phyloP scores from a whole-genome alignment of 768 basidiomycete species.

The Russula griseocarnosa region DNA sequence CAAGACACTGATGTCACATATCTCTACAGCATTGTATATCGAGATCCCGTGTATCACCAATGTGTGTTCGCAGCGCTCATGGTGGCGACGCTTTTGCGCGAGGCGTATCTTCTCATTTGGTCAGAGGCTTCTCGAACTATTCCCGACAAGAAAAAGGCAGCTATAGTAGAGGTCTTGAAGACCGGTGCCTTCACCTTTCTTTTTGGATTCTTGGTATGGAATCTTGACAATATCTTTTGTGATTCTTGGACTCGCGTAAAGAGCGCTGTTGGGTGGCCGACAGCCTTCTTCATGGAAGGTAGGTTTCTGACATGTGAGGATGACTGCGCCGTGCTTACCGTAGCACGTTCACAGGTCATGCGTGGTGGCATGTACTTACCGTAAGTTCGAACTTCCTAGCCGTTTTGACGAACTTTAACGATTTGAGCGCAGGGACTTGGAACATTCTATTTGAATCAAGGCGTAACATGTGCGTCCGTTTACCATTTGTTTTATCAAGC shows the following conservation, averaged over 20 bases:
- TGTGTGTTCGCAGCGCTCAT: slow-evolving; percentile 62
- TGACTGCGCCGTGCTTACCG: not conserved
- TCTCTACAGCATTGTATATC: slow-evolving; percentile 52
- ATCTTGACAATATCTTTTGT: slow-evolving; percentile 77
- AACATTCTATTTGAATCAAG: slow-evolving; percentile 36
- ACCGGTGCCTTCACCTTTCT: slow-evolving; percentile 55
- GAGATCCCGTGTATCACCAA: slow-evolving; percentile 81
- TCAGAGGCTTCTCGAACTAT: slow-evolving; percentile 41
- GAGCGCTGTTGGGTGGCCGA: slow-evolving; percentile 55
- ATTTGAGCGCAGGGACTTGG: slow-evolving; percentile 31
- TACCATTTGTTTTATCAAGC: not conserved
- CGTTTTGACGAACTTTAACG: slow-evolving; percentile 6
- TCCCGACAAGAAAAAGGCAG: slow-evolving; percentile 41
- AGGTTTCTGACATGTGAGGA: slow-evolving; percentile 1
- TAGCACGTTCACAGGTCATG: slow-evolving; percentile 45
- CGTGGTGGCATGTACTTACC: slow-evolving; percentile 73
- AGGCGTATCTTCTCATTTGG: slow-evolving; percentile 49
- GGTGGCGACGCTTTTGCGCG: slow-evolving; percentile 45
- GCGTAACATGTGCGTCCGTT: slow-evolving; percentile 34
- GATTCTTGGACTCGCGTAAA: slow-evolving; percentile 54
- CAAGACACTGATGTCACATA: not conserved
- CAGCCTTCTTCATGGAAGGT: slow-evolving; percentile 65
- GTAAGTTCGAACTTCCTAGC: slow-evolving; percentile 36
- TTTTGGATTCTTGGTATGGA: slow-evolving; percentile 71
- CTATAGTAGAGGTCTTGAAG: slow-evolving; percentile 46